These are phyloP conservation scores for Rhazya stricta DNA, from an alignment of 257 asterid genomes.

Conservation along the genomic window DNA sequence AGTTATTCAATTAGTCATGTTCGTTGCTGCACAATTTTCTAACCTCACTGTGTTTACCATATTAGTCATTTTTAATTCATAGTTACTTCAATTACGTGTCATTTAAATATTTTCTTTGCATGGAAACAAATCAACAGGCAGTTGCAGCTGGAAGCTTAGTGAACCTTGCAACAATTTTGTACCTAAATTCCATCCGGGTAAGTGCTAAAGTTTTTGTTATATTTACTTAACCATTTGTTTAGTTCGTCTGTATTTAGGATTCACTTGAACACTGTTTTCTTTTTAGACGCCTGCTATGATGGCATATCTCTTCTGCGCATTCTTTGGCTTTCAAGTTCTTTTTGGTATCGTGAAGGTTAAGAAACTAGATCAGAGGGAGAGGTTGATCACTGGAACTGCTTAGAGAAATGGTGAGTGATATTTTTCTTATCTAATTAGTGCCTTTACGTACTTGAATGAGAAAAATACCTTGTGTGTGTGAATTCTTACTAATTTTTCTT, in stretches of 20 bases:
- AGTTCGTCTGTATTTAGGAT: not conserved
- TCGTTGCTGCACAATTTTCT: not conserved
- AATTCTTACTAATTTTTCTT: not conserved
- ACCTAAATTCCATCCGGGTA: slow-evolving; percentile 69
- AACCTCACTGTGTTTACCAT: not conserved
- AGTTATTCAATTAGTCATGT: not conserved
- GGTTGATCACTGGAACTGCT: slow-evolving; percentile 88
- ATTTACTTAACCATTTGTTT: not conserved
- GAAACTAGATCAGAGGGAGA: slow-evolving; percentile 77
- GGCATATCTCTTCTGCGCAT: slow-evolving; percentile 59
- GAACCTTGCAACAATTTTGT: slow-evolving; percentile 80
- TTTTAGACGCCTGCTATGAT: slow-evolving; percentile 69
- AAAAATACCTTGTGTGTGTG: too few species aligned
- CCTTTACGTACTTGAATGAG: not conserved
- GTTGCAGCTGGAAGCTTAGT: slow-evolving; percentile 97
- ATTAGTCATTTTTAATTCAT: not conserved
- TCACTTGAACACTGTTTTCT: slow-evolving; percentile 12
- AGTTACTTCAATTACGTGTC: not conserved
- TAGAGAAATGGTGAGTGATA: slow-evolving; percentile 35
- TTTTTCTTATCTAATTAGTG: not conserved
- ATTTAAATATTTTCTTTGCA: not conserved
- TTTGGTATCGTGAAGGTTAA: slow-evolving; percentile 67
- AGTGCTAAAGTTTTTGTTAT: slow-evolving; percentile 20
- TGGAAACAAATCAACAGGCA: slow-evolving; percentile 48
- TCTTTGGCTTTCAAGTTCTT: slow-evolving; percentile 75